Base-by-base conservation (phyloP, 1,284 basidiomycete genomes). In the Tilletia caries region DNA sequence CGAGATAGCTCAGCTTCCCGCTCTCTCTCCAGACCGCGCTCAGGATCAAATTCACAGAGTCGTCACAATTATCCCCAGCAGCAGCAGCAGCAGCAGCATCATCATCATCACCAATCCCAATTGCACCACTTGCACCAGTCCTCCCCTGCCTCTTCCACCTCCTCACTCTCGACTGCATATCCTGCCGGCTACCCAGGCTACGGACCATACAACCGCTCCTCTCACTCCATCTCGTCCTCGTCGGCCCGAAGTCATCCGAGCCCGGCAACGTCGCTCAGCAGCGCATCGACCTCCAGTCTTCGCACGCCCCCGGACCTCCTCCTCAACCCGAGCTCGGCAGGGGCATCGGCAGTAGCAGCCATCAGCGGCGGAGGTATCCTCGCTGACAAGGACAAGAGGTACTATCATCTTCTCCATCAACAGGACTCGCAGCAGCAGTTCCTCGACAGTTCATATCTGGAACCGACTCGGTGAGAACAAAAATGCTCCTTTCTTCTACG, bases 221-320 rank as follows among this genome's bases (percentile, higher is more conserved):
- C 48, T 25, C 23, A 50, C 48, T 50, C 48, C 1, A 6, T 25
- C 12, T 62, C 58, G 2, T 20, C 20, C 58, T 62, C 33, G 15
- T 62, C 58, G 2, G 27, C 58, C 18, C 29, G 58, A 25, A 34
- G 32, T 33, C 58, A 62, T 37, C 58, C 58, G 34, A 70, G 66
- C 41, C 68, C 67, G 13, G 34, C 70, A 1, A 67, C 70, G 5
- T 71, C 72, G 18, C 37, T 68, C 37, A 67, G 58, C 58, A 62
- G 58, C 33, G 58, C 65, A 5, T 73, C 72, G 23, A 65, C 52
- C 44, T 68, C 68, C 27, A 77, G 73, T 23, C 64, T 79, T 0
- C 67, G 75, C 5, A 79, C 77, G 0, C 77, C 77, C 1, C 77
- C 77, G 0, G 77, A 79, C 33, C 72, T 79, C 27, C 68, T 76